phyloP scores from a whole-genome alignment of 2,329 filamentous ascomycete species.

The Talaromyces marneffei region DNA sequence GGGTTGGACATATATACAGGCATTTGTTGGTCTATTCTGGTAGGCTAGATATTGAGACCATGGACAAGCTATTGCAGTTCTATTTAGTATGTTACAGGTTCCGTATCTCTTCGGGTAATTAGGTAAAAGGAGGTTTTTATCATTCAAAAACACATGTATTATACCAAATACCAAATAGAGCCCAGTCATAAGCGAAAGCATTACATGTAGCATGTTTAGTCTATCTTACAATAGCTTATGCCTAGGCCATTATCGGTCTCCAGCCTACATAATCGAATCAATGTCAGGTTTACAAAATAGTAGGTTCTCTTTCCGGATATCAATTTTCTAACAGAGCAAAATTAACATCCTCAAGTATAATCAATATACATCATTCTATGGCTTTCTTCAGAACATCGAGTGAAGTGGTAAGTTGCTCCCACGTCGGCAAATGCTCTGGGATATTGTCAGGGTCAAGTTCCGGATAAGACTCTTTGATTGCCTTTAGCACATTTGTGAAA shows the following conservation, averaged over 20 bases:
- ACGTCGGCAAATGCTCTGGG: conserved; percentile 4
- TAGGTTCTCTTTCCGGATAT: not conserved
- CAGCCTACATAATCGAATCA: not conserved
- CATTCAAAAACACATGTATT: not conserved
- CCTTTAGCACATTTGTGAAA: not conserved
- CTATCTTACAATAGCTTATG: not conserved
- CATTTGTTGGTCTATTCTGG: not conserved
- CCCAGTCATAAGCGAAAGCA: not conserved
- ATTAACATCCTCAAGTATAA: not conserved
- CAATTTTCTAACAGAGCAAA: not conserved
- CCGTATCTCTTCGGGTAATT: not conserved
- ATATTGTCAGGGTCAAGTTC: conserved; percentile 3
- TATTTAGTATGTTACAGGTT: not conserved
- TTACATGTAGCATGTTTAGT: not conserved
- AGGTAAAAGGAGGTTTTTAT: not conserved
- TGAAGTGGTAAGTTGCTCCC: conserved; percentile 1
- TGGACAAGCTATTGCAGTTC: not conserved
- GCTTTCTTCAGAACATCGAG: not conserved
- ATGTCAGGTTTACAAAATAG: not conserved
- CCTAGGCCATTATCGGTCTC: not conserved
- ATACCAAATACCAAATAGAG: no score
- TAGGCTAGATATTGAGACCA: not conserved
- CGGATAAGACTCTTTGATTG: not conserved
- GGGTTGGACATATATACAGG: not conserved
- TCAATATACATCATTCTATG: not conserved